phyloP scores from a whole-genome alignment of 1,284 basidiomycete species.

The Takashimella koratensis region DNA sequence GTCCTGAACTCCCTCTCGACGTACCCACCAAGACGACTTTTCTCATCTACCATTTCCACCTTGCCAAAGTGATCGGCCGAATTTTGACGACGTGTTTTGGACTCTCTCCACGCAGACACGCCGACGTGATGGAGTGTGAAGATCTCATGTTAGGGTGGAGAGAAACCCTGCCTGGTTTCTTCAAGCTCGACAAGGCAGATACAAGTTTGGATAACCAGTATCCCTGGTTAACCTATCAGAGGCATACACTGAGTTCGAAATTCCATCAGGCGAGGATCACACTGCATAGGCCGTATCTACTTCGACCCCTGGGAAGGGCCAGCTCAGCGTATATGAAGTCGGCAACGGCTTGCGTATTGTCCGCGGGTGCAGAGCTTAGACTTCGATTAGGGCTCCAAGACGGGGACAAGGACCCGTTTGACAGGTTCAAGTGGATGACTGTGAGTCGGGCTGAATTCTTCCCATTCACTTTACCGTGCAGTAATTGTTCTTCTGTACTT shows the following conservation, averaged over 20 bases:
- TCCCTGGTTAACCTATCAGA: constrained; percentile 27
- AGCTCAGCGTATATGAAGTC: constrained; percentile 10
- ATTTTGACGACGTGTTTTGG: constrained; percentile 30
- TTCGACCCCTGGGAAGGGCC: constrained; percentile 10
- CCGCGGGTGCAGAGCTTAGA: constrained; percentile 23
- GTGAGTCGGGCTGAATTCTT: constrained; percentile 19
- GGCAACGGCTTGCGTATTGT: constrained; percentile 20
- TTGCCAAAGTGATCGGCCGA: constrained; percentile 29
- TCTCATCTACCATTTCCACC: constrained; percentile 29
- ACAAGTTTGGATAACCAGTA: constrained; percentile 16
- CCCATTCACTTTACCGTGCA: no score
- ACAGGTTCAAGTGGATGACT: constrained; percentile 38
- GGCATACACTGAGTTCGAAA: constrained; percentile 29
- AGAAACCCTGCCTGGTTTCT: constrained; percentile 24
- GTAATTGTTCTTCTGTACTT: no score
- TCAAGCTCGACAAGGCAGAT: constrained; percentile 26
- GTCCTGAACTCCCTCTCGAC: constrained; percentile 14
- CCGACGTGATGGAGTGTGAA: constrained; percentile 28
- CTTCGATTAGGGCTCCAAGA: constrained; percentile 20
- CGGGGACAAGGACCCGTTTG: constrained; percentile 21
- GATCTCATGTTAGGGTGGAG: constrained; percentile 21
- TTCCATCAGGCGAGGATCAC: constrained; percentile 31
- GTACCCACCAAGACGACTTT: constrained; percentile 30
- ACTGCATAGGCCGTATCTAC: constrained; percentile 33
- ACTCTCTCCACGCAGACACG: constrained; percentile 19